Evolutionary conservation across 2,329 filamentous ascomycete species (phyloP), one percentile per base, ranked within the genome.

Genomic region (Fusarium sp.): DNA sequence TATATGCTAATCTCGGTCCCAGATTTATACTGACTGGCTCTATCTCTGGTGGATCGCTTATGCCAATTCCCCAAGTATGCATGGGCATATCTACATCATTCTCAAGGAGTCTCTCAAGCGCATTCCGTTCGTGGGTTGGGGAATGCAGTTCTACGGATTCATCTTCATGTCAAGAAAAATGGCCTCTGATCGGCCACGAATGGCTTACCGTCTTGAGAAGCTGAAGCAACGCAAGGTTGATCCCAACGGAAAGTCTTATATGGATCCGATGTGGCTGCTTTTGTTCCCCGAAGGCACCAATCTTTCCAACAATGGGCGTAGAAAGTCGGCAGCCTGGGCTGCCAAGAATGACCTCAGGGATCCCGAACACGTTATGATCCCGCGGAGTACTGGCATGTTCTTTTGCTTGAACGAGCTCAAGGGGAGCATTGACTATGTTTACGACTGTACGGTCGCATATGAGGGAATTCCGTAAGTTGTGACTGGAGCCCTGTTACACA

Each of bases 11-110:
- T 22, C 6, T 30, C 27, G 52, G 2, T 15, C 25, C 23, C 69
- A 86, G 86, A 89, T 96, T 52, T 96, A 97, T 76, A 95, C 93
- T 10, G 93, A 97, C 79, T 97, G 93, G 93, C 80, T 96, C 10
- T 97, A 97, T 76, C 86, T 97, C 9, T 97, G 93, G 93, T 97
- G 93, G 93, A 90, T 93, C 25, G 92, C 90, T n/a, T 97, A 97
- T 74, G 93, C 92, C 25, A 90, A 90, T 74, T 78, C 73, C 3
- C 92, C 91, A 58, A 85, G 86, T 53, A 93, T 93, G 87, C 92
- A 96, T 73, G 93, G 94, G 13, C 91, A 93, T 75, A 85, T 97
- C 73, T 96, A 93, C 81, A 97, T 97, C 76, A 95, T 97, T 73
- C 82, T 96, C 52, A 97, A 97, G 75, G 92, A 97, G 76, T 94